phyloP scores from a whole-genome alignment of 2,329 filamentous ascomycete species.

The Alternaria sp. region DNA sequence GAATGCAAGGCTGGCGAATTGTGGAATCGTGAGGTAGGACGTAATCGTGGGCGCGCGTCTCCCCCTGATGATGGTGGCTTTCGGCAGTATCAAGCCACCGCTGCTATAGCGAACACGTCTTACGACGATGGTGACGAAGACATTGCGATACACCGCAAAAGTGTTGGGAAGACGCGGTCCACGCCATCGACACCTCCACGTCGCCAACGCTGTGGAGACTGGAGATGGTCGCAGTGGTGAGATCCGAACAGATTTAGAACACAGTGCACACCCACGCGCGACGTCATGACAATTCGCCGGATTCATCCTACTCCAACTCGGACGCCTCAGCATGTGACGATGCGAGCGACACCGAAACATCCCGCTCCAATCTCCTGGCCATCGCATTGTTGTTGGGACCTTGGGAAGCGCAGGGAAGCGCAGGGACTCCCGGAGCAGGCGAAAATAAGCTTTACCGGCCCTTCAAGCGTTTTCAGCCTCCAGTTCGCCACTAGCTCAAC shows the following conservation, averaged over 20 bases:
- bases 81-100: not conserved
- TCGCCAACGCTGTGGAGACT: conserved; percentile 7
- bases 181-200: conserved; percentile 7
- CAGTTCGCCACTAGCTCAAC: conserved; percentile 32
- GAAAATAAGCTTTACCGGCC: conserved; percentile 38
- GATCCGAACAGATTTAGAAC: conserved; percentile 11
- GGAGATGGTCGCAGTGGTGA: conserved; percentile 8
- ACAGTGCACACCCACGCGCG: not conserved
- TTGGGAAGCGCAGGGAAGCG: conserved; percentile 39
- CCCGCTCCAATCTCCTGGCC: conserved; percentile 24
- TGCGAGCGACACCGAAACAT: conserved; percentile 27
- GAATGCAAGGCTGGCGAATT: not conserved
- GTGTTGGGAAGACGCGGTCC: conserved; percentile 2
- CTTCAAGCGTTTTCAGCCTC: conserved; percentile 38
- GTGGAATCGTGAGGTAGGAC: conserved; percentile 4
- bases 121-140: conserved; percentile 9
- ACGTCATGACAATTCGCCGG: conserved; percentile 11
- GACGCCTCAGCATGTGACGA: conserved; percentile 27
- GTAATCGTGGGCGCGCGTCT: conserved; percentile 5
- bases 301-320: conserved; percentile 5
- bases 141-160: conserved; percentile 7
- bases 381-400: conserved; percentile 37
- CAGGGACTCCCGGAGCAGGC: conserved; percentile 20
- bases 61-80: not conserved
- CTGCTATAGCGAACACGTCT: conserved; percentile 5